phyloP scores from a whole-genome alignment of 139 green algal species.

The Pycnococcus provasolii region DNA sequence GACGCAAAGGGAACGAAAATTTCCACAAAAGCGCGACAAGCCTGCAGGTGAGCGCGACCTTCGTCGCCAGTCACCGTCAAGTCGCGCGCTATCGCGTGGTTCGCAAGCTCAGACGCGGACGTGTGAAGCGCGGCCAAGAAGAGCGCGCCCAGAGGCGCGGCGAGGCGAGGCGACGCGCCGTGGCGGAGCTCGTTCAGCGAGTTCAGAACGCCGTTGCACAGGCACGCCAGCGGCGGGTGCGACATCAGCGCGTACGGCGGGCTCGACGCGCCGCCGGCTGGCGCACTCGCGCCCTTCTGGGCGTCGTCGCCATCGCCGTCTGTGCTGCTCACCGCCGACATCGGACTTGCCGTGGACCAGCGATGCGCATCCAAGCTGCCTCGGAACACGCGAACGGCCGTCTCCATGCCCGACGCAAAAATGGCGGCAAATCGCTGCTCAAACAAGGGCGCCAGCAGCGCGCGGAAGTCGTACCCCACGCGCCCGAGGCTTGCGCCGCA shows the following conservation, averaged over 20 bases:
- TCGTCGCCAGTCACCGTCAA: too few relatives aligned
- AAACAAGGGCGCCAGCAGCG: constrained; percentile 75
- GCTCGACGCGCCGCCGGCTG: too few relatives aligned
- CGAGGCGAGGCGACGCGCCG: constrained; percentile 52
- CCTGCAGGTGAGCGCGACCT: too few relatives aligned
- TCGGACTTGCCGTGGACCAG: constrained; percentile 63
- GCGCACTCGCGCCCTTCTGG: too few relatives aligned
- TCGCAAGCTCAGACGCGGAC: too few relatives aligned
- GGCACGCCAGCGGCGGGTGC: constrained; percentile 77
- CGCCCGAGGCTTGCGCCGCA: constrained; percentile 75
- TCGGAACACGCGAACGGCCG: constrained; percentile 56
- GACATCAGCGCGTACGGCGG: constrained; percentile 78
- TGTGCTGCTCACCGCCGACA: constrained; percentile 25
- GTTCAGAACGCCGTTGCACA: constrained; percentile 73
- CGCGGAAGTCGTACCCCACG: constrained; percentile 87
- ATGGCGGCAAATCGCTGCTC: constrained; percentile 43
- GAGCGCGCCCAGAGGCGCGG: not conserved
- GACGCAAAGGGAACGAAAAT: too few relatives aligned
- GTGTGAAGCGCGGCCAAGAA: too few relatives aligned
- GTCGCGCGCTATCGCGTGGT: too few relatives aligned
- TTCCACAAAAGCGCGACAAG: too few relatives aligned
- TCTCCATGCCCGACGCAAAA: constrained; percentile 21
- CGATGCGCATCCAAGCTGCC: constrained; percentile 66
- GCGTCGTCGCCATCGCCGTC: constrained; percentile 16
- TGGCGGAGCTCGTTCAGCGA: constrained; percentile 93